Evolutionary conservation across 345 rosid genomes (phyloP).

Genomic region (Eucalyptus globulus): DNA sequence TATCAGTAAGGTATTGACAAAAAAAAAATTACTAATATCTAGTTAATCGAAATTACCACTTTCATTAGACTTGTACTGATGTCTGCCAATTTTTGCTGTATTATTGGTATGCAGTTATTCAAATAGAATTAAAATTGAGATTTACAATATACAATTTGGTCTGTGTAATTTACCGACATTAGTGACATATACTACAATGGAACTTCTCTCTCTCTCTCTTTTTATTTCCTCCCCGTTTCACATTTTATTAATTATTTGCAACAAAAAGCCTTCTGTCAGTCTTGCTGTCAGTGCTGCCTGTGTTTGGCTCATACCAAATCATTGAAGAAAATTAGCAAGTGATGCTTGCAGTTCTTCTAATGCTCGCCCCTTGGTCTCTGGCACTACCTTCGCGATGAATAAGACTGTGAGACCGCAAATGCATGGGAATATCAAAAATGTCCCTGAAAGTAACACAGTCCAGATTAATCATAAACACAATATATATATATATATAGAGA

Average conservation of each 20-base stretch:
- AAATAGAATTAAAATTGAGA: neutral
- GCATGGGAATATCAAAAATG: constrained; percentile 34
- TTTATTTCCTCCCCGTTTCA: neutral
- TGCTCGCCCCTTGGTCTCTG: constrained; percentile 59
- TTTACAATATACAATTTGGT: neutral
- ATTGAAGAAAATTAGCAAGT: neutral
- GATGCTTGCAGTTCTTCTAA: constrained; percentile 43
- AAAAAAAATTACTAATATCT: neutral
- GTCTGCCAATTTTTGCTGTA: neutral
- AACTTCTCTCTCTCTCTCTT: neutral
- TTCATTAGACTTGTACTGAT: neutral
- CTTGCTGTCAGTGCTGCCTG: neutral
- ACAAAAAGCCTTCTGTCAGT: neutral
- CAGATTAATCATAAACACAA: neutral
- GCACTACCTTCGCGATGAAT: constrained; percentile 38
- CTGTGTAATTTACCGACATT: neutral
- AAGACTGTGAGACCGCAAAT: constrained; percentile 3
- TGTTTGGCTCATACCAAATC: neutral
- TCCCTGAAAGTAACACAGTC: constrained; percentile 12
- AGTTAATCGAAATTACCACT: neutral
- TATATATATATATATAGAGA: too few species aligned
- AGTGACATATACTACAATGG: neutral
- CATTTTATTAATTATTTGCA: neutral
- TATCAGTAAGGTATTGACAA: neutral
- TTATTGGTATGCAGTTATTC: neutral